Conservation (phyloP, 805 yeast genomes). For the Cephaloascus fragrans region DNA sequence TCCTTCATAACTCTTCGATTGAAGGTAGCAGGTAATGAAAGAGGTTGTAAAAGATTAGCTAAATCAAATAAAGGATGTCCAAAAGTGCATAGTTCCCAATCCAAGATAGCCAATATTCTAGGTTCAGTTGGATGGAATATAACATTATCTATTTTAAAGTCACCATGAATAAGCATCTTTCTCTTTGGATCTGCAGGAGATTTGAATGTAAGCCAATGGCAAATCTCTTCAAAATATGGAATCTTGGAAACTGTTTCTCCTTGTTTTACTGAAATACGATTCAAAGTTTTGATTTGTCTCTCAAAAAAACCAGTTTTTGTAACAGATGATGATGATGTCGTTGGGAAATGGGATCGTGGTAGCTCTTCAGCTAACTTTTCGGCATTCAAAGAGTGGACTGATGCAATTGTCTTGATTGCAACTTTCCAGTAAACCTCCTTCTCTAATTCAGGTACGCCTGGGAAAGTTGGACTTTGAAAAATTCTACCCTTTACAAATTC, state of each 20-base stretch:
- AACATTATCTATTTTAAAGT: constrained; percentile 55
- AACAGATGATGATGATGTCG: constrained; percentile 25
- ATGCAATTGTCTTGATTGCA: constrained; percentile 34
- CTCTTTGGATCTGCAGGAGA: constrained; percentile 39
- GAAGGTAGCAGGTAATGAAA: constrained; percentile 28
- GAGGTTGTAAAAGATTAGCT: constrained; percentile 49
- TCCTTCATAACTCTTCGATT: constrained; percentile 16
- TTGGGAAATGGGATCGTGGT: constrained; percentile 30
- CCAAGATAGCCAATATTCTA: constrained; percentile 43
- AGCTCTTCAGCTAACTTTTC: constrained; percentile 27
- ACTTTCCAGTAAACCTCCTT: constrained; percentile 32
- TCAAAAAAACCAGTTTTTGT: constrained; percentile 31
- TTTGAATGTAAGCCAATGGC: constrained; percentile 27
- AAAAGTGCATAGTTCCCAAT: constrained; percentile 58
- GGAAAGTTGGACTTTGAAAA: constrained; percentile 43
- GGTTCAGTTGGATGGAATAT: constrained; percentile 46
- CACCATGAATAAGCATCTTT: constrained; percentile 49
- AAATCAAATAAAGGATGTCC: constrained; percentile 60
- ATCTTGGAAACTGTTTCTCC: constrained; percentile 32
- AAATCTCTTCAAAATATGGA: constrained; percentile 32
- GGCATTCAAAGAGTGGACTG: constrained; percentile 42
- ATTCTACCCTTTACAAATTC: constrained; percentile 47
- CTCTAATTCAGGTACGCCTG: constrained; percentile 16
- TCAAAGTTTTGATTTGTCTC: constrained; percentile 41
- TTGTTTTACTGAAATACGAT: constrained; percentile 28